Evolutionary conservation across 1,284 basidiomycete species (phyloP), one percentile per base, ranked within the genome.

Genomic region (Peniophora sp.): DNA sequence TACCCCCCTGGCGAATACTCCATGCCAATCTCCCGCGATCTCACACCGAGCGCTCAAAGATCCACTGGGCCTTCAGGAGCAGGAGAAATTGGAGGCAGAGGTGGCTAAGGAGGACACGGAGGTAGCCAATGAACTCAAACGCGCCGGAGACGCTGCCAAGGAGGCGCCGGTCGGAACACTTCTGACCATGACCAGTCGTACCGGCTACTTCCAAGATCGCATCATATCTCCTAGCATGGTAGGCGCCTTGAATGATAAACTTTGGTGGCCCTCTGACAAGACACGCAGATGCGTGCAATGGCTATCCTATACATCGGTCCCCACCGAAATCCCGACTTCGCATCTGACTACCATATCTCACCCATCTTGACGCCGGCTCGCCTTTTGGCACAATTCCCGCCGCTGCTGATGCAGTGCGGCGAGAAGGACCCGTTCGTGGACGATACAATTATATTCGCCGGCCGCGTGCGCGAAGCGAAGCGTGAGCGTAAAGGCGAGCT

Each of bases 381-480:
- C 50, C 73, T 97, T 12, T 79, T 99, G 11, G 92, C 90, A 1
- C 86, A 92, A 61, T 97, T 98, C 68, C 96, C 96, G 35, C 93
- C 93, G 3, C 76, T 97, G 36, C 78, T 97, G 54, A 84, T 95
- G 74, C 88, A 92, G 60, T 95, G 92, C 61, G 92, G 92, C 22
- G 96, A 98, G 68, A 94, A 94, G 64, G 96, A 97, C 63, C 95
- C 95, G 0, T 92, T 98, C 60, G 92, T 97, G 24, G 94, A 97
- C 67, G 94, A 97, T 65, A 94, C 90, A 0, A 86, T 98, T 55
- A 89, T 98, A 58, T 92, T 97, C 63, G 92, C 94, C 1, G 96
- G 94, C 9, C 84, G 92, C 39, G 78, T 98, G 17, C 78, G 95
- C 20, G 92, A 97, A 64, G 95, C 96, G 11, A 97, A 97, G 70